Conservation (phyloP, 1,284 basidiomycete genomes). For the Butyriboletus regius region DNA sequence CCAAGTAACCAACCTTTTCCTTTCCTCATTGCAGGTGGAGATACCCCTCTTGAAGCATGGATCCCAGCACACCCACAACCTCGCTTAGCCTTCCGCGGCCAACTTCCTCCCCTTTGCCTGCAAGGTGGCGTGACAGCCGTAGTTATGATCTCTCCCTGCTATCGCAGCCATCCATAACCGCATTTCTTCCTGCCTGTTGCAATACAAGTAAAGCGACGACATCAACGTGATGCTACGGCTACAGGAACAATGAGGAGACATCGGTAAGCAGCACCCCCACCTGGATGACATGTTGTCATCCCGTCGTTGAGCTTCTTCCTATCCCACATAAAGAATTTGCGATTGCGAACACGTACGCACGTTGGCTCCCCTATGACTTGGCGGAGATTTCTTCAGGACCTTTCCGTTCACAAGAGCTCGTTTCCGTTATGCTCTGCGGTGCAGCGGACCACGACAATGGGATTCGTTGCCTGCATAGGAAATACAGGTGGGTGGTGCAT, state of each 20-base stretch:
- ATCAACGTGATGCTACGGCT: slow-evolving; percentile 31
- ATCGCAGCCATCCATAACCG: slow-evolving; percentile 24
- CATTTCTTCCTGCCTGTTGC: slow-evolving; percentile 23
- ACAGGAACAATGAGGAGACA: slow-evolving; percentile 22
- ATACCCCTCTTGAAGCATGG: slow-evolving; percentile 18
- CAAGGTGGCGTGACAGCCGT: slow-evolving; percentile 25
- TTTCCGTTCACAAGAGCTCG: slow-evolving; percentile 12
- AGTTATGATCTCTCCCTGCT: slow-evolving; percentile 21
- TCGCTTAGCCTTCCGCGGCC: slow-evolving; percentile 29
- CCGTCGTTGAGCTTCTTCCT: slow-evolving; percentile 15
- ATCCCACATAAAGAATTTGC: slow-evolving; percentile 23
- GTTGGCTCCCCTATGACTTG: slow-evolving; percentile 21
- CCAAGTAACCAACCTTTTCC: slow-evolving; percentile 3
- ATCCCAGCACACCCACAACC: slow-evolving; percentile 17
- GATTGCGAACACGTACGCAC: slow-evolving; percentile 19
- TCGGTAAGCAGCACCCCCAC: slow-evolving; percentile 21
- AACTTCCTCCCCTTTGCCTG: slow-evolving; percentile 26
- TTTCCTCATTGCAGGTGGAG: slow-evolving; percentile 14
- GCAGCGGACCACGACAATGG: slow-evolving; percentile 10
- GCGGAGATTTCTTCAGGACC: slow-evolving; percentile 25
- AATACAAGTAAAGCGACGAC: slow-evolving; percentile 26
- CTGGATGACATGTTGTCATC: slow-evolving; percentile 9
- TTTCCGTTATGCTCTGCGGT: slow-evolving; percentile 25
- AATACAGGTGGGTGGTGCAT: slow-evolving; percentile 26
- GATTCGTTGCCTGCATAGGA: slow-evolving; percentile 20